A percentile compares a stretch with the other conserved stretches of the same genome.
phyloP scores from a whole-genome alignment of 495 filamentous ascomycete genomes.

The Barbatosphaeria neglecta region DNA sequence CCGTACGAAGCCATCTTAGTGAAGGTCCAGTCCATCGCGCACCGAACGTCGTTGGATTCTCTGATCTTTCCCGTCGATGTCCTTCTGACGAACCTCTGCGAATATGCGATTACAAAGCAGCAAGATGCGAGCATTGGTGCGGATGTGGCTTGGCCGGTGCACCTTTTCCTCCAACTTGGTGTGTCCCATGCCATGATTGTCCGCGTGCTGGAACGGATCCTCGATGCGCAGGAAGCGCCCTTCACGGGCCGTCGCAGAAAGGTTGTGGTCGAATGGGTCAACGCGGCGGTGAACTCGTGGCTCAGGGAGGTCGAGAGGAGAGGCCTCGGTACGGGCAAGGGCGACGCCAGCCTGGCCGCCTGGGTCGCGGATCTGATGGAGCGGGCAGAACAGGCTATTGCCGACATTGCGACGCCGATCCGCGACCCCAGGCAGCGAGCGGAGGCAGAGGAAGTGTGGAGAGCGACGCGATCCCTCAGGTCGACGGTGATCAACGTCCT shows the following conservation, averaged over 20 bases:
- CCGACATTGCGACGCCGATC: conserved; percentile 5
- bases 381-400: conserved; percentile 24
- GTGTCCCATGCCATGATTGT: conserved; percentile 66
- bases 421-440: conserved; percentile 7
- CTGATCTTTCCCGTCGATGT: conserved; percentile 61
- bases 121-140: conserved; percentile 48
- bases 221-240: conserved; percentile 71
- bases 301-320: conserved; percentile 27
- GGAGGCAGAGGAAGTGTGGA: conserved; percentile 19
- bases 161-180: conserved; percentile 64
- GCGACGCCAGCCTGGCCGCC: conserved; percentile 16
- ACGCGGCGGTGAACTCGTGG: conserved; percentile 25
- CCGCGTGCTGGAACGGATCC: conserved; percentile 68
- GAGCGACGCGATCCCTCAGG: conserved; percentile 10
- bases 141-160: conserved; percentile 64
- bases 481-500: conserved; percentile 13
- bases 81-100: conserved; percentile 61
- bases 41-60: conserved; percentile 56
- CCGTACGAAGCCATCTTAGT: conserved; percentile 74
- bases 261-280: conserved; percentile 31
- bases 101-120: conserved; percentile 62
- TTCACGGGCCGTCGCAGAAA: conserved; percentile 51
- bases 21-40: conserved; percentile 63
- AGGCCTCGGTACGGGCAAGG: conserved; percentile 17
- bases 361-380: conserved; percentile 32